Conservation (phyloP, 2,329 filamentous ascomycete species). For the Sporothrix brunneoviolacea region DNA sequence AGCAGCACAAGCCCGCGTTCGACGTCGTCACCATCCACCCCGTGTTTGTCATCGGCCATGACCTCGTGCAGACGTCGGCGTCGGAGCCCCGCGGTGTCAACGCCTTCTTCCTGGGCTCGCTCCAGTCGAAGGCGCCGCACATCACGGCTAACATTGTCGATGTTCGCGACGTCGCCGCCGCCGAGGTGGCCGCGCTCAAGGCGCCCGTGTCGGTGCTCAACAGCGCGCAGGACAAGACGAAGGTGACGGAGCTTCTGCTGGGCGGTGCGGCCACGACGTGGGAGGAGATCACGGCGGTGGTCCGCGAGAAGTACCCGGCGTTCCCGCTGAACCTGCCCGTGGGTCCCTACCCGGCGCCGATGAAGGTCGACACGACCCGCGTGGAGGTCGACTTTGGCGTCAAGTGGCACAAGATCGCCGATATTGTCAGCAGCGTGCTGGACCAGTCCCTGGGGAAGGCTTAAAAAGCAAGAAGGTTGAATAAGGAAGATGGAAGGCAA, state of each 20-base stretch:
- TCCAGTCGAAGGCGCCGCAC: neutral
- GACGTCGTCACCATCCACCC: constrained; percentile 12
- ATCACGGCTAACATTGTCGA: constrained; percentile 11
- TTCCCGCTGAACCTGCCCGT: neutral
- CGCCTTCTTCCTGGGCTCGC: neutral
- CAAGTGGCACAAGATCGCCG: too few species aligned
- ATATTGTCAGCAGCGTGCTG: too few species aligned
- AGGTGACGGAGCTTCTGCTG: too few species aligned
- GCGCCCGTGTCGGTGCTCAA: neutral
- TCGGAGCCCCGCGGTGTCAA: constrained; percentile 2
- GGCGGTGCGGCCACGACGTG: neutral
- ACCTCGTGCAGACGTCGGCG: neutral
- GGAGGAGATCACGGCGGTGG: neutral
- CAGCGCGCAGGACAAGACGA: too few species aligned
- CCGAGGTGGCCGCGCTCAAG: neutral
- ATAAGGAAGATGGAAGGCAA: too few species aligned
- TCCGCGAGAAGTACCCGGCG: neutral
- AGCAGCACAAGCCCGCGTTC: constrained; percentile 10
- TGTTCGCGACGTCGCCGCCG: constrained; percentile 12
- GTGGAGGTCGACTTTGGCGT: neutral
- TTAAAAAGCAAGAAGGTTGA: too few species aligned
- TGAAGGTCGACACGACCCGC: neutral
- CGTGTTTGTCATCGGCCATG: constrained; percentile 12
- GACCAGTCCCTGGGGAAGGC: too few species aligned
- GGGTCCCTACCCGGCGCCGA: neutral